Base-by-base conservation (phyloP, 495 filamentous ascomycete species). In the Penicillium bovifimosum region DNA sequence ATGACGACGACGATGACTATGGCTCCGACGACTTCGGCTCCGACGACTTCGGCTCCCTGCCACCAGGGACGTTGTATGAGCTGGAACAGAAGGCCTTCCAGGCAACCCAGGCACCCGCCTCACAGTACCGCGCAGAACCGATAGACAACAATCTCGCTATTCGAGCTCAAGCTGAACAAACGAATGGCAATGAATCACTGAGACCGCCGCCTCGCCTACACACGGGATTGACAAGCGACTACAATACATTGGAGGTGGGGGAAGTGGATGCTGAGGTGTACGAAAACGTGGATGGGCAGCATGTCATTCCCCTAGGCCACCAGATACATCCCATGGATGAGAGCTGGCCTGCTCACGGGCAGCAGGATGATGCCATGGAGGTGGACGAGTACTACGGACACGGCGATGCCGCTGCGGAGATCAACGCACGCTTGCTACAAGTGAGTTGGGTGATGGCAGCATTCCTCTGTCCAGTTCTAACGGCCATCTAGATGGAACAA, bases 11-110 rank as follows among this genome's bases (percentile, higher is more conserved):
- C 58, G 82, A 85, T 65, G 83, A 84, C 47, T 77, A 75, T 63
- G 85, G 84, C 69, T 82, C 76, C 54, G 86, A 86, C 64, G 80
- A 85, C 57, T 72, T 84, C 64, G 85, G 84, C 68, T 82, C 75
- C 54, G 86, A 86, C 64, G 80, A 85, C 57, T 72, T 84, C 55
- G 82, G 83, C 58, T 73, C 70, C 48, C 65, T 85, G 41, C 78
- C 80, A 38, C 58, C 72, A 20, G 67, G 78, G 54, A 72, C 77
- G 11, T 68, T 81, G 43, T 63, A 71, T 36, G 68, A 80, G 56
- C 63, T 85, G 24, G 80, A 84, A 61, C 71, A 82, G 52, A 70
- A 73, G 66, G 80, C 80, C 13, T 72, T 74, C 34, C 71, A 68
- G 52, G 73, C 75, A 28, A 84, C 76, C 4, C 81, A 80, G 56